Percentiles rank a stretch among this genome's conserved stretches.
Conservation (phyloP, 352 stramenopile species). For the Phytophthora meadii region DNA sequence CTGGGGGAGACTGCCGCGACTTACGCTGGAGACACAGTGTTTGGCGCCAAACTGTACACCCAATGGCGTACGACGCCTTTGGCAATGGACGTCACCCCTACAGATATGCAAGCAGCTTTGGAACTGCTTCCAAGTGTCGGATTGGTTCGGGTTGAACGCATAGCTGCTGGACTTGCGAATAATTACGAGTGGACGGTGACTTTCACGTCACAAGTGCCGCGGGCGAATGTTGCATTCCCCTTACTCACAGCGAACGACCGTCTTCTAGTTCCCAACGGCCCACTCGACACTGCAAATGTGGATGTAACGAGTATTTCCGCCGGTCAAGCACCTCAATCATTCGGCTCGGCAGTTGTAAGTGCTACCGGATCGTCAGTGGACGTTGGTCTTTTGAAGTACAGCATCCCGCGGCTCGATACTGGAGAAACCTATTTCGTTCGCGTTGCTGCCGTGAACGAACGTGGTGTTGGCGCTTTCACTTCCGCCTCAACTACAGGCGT, state of each 20-base stretch:
- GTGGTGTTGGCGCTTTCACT: slow-evolving; percentile 73
- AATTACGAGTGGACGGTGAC: slow-evolving; percentile 92
- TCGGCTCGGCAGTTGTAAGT: slow-evolving; percentile 41
- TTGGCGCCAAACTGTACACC: slow-evolving; percentile 44
- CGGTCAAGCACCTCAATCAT: slow-evolving; percentile 47
- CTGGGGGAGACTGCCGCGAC: slow-evolving; percentile 34
- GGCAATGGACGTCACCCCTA: slow-evolving; percentile 62
- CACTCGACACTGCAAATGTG: slow-evolving; percentile 30
- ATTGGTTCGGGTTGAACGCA: slow-evolving; percentile 90
- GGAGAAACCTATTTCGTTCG: slow-evolving; percentile 79
- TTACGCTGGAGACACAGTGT: slow-evolving; percentile 65
- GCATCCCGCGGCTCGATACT: slow-evolving; percentile 61
- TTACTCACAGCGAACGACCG: slow-evolving; percentile 63
- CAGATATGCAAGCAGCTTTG: slow-evolving; percentile 74
- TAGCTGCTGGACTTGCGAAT: slow-evolving; percentile 55
- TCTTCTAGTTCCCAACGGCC: slow-evolving; percentile 31
- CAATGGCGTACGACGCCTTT: slow-evolving; percentile 70
- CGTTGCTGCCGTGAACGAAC: slow-evolving; percentile 85
- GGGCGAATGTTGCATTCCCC: slow-evolving; percentile 34
- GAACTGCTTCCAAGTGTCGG: slow-evolving; percentile 91
- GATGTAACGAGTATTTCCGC: slow-evolving; percentile 25
- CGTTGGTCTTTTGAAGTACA: slow-evolving; percentile 45
- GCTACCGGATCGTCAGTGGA: slow-evolving; percentile 3
- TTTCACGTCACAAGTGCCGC: slow-evolving; percentile 75
- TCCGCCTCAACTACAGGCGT: slow-evolving; percentile 15